Evolutionary conservation across 2,329 filamentous ascomycete genomes (phyloP), one percentile per base, ranked within the genome.

Genomic region (Peltaster fructicola): DNA sequence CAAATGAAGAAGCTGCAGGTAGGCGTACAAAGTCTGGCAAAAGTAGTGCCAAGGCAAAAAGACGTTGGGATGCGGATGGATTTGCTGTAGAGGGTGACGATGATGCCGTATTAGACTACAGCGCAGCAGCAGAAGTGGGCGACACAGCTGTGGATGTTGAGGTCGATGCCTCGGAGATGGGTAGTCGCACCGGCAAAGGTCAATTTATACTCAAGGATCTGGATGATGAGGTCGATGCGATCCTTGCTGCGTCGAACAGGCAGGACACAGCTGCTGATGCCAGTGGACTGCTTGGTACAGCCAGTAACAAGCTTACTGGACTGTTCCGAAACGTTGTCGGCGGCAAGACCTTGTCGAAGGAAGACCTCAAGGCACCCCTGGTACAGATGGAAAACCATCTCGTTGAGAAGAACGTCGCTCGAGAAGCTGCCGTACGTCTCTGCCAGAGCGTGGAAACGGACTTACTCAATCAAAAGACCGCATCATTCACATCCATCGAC

Each of bases 381-480:
- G 88, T 85, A 53, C 78, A 76, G 15, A 93, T 98, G 81, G 81
- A 93, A 47, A 81, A 92, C 29, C 85, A 95, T 49, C 61, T 98
- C 5, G 56, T 98, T 31, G 73, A 76, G 54, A 98, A 98, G 61
- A 98, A 98, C 43, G 84, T 98, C 14, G 88, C 88, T 0, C 76
- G 80, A 26, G 88, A 95, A 58, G 88, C 88, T 9, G 88, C 85
- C 2, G 66, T 92, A 15, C 76, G 88, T 26, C 59, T 98, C 20
- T 93, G 85, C 48, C 74, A 90, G 34, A 81, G 81, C 25, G 85
- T 98, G 5, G 78, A 93, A 50, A 73, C 76, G 41, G 84, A 93
- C 46, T 61, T 98, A 14, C 54, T 93, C 10, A 84, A 88, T 14
- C 73, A 84, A 38, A 93, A 85, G 58, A 98, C 88, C 0, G 79